Evolutionary conservation across 2,329 filamentous ascomycete species (phyloP).

Genomic region (Macrophomina phaseolina): DNA sequence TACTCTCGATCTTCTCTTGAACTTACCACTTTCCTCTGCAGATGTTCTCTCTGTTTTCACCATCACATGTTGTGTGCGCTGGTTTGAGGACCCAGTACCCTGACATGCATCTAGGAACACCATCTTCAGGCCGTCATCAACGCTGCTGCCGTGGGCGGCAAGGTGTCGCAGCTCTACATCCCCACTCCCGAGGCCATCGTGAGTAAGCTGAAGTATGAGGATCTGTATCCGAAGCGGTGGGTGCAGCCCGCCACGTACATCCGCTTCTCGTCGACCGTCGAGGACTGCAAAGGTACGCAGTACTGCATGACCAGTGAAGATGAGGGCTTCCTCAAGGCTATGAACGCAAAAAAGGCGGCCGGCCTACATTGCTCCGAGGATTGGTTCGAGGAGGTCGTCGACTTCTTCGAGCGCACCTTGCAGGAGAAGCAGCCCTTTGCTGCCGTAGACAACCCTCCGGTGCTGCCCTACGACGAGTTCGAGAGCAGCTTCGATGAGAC

Average conservation of each 20-base stretch:
- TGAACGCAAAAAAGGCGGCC: slow-evolving; percentile 77
- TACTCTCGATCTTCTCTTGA: slow-evolving; percentile 32
- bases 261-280: slow-evolving; percentile 95
- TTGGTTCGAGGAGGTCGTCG: slow-evolving; percentile 92
- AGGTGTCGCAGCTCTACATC: slow-evolving; percentile 68
- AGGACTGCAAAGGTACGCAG: slow-evolving; percentile 86
- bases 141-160: slow-evolving; percentile 64
- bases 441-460: slow-evolving; percentile 84
- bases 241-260: slow-evolving; percentile 91
- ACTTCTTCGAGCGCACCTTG: slow-evolving; percentile 89
- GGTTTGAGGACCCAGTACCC: background rate
- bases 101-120: slow-evolving; percentile 72
- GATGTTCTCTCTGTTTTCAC: slow-evolving; percentile 34
- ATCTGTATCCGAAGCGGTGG: slow-evolving; percentile 80
- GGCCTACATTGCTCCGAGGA: slow-evolving; percentile 77
- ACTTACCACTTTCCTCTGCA: slow-evolving; percentile 31
- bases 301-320: slow-evolving; percentile 97
- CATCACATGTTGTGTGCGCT: slow-evolving; percentile 32
- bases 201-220: slow-evolving; percentile 80
- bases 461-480: slow-evolving; percentile 63
- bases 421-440: slow-evolving; percentile 85
- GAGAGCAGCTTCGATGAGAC: slow-evolving; percentile 69
- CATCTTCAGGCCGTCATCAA: slow-evolving; percentile 88
- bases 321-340: slow-evolving; percentile 78
- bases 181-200: slow-evolving; percentile 69